Evolutionary conservation across 208 protist species (phyloP), one percentile per base, ranked within the genome.

Genomic region (Phytomonas sp.): DNA sequence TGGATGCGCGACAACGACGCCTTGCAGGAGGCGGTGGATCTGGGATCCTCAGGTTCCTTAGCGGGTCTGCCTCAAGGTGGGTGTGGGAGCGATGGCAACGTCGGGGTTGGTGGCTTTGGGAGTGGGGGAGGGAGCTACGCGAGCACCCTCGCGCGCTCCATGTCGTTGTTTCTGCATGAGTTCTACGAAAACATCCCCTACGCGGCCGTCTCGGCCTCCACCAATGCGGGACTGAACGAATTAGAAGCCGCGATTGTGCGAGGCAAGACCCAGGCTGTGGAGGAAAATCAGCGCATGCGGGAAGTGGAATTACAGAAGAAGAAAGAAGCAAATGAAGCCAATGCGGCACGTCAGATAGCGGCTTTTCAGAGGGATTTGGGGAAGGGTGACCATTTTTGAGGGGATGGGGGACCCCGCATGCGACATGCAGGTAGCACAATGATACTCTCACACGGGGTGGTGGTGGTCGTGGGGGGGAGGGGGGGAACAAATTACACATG

Each of bases 131-230:
- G 40, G 13, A 51, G 79, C 40, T 99, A 99, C 76, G 96, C 93
- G 64, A 76, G 83, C 20, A 88, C 82, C 28, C 78, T 99, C 4
- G 90, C 91, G 29, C 85, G 91, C 37, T 99, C 97, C 30, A 91
- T 99, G 72, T 90, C 89, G 2, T 81, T 99, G 15, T 97, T 99
- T 23, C 77, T 99, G n/a, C 97, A 99, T 53, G 97, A 99, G 64
- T 99, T 99, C 68, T 99, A 99, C 80, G 79, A 95, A 56, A 79
- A 81, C 66, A 67, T 99, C 20, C 81, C 80, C 26, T 82, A 76
- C 70, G 96, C 97, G 9, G 94, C 88, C 37, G 92, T 99, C 11
- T 98, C 97, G 0, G 97, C 98, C 3, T 83, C 94, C 0, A 92
- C 96, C 13, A 98, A 88, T 0, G 82, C 82, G 2, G 97, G 97